phyloP scores from a whole-genome alignment of 257 asterid genomes.

The Solanum dulcamara region DNA sequence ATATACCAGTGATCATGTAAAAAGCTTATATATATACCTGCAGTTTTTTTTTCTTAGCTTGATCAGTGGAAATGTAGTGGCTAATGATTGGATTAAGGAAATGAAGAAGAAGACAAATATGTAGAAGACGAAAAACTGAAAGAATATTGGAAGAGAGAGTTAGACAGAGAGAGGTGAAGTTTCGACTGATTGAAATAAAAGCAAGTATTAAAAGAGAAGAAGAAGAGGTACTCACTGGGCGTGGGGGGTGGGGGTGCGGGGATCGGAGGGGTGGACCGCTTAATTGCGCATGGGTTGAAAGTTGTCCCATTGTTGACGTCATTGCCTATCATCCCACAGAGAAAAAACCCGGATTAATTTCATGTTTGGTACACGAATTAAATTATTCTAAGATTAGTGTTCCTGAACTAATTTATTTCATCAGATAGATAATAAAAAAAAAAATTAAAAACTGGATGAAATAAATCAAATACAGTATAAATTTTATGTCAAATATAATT shows the following conservation, averaged over 20 bases:
- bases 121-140: slow-evolving; percentile 8
- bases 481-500: too few relatives aligned
- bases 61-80: not conserved
- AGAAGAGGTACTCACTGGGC: not conserved
- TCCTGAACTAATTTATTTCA: too few relatives aligned
- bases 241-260: not conserved
- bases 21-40: not conserved
- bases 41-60: not conserved
- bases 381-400: too few relatives aligned
- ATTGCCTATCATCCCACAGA: slow-evolving; percentile 13
- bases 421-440: too few relatives aligned
- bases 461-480: not conserved
- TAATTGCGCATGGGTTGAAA: slow-evolving; percentile 56
- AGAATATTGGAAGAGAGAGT: not conserved
- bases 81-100: not conserved
- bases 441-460: too few relatives aligned
- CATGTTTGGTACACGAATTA: rapidly evolving
- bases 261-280: slow-evolving; percentile 32
- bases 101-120: slow-evolving; percentile 5
- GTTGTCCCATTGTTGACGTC: slow-evolving; percentile 48
- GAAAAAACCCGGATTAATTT: not conserved
- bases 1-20: not conserved
- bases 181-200: not conserved
- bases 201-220: slow-evolving; percentile 8
- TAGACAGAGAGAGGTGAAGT: not conserved